These are phyloP conservation scores for Gentiana macrophylla DNA, from an alignment of 257 asterid species.

Conservation along the genomic window DNA sequence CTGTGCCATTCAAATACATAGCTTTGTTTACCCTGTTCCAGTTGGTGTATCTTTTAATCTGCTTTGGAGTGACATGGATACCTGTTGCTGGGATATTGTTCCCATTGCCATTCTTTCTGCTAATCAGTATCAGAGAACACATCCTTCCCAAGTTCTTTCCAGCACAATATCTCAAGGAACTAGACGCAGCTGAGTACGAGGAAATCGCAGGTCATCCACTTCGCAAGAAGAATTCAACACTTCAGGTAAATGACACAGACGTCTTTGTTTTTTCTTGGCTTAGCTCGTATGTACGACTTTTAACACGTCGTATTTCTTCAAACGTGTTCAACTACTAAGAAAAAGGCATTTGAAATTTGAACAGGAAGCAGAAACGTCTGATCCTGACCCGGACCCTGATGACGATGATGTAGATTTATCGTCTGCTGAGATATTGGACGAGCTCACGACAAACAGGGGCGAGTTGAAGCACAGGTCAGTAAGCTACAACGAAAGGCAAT, in stretches of 20 bases:
- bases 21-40: conserved; percentile 60
- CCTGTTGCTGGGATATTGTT: conserved; percentile 84
- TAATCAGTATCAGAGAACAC: conserved; percentile 63
- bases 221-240: conserved; percentile 28
- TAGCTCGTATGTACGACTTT: background rate
- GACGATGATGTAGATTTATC: conserved; percentile 35
- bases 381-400: conserved; percentile 12
- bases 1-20: conserved; percentile 77
- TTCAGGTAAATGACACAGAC: conserved; percentile 22
- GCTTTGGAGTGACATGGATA: conserved; percentile 92
- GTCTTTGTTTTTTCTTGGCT: background rate
- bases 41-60: conserved; percentile 43
- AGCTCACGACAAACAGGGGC: conserved; percentile 74
- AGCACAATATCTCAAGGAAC: conserved; percentile 42
- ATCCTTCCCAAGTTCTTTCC: conserved; percentile 67
- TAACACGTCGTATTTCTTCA: too few relatives aligned
- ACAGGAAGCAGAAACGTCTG: conserved; percentile 55
- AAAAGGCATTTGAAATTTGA: background rate
- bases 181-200: conserved; percentile 83
- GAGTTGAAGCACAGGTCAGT: conserved; percentile 64
- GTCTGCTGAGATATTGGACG: conserved; percentile 69
- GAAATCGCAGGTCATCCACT: conserved; percentile 51
- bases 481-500: conserved; percentile 61
- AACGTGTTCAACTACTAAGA: background rate
- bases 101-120: conserved; percentile 73